phyloP scores from a whole-genome alignment of 768 basidiomycete species.

The Crassisporium funariophilum region DNA sequence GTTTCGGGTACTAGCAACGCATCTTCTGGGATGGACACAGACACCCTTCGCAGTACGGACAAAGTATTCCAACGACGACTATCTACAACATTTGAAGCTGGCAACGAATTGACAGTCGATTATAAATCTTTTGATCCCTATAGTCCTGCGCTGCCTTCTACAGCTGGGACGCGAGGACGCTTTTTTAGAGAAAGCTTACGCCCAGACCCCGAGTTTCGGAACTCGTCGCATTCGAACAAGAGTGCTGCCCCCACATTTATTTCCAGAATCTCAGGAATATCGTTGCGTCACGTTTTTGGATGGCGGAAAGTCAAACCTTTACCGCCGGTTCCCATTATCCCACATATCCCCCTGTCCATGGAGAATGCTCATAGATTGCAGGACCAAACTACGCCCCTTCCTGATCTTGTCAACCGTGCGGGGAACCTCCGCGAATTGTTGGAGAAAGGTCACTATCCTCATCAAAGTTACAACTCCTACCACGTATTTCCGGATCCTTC shows the following conservation, averaged over 20 bases:
- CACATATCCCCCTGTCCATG: conserved; percentile 43
- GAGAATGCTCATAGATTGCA: conserved; percentile 43
- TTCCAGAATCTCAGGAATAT: conserved; percentile 46
- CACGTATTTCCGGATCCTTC: conserved; percentile 13
- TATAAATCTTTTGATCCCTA: conserved; percentile 13
- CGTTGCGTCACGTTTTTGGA: conserved; percentile 36
- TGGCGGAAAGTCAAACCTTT: conserved; percentile 56
- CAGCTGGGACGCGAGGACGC: conserved; percentile 13
- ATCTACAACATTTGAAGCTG: conserved; percentile 24
- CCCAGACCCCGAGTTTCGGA: conserved; percentile 26
- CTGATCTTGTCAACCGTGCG: conserved; percentile 52
- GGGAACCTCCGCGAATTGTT: conserved; percentile 49
- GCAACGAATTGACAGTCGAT: conserved; percentile 13
- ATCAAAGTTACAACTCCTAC: conserved; percentile 41
- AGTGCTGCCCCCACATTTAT: conserved; percentile 54
- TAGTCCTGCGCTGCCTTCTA: conserved; percentile 11
- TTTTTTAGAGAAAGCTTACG: conserved; percentile 8
- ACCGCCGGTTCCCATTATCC: conserved; percentile 58
- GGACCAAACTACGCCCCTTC: conserved; percentile 53
- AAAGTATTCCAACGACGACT: conserved; percentile 21
- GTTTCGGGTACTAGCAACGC: conserved; percentile 17
- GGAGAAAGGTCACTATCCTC: conserved; percentile 56
- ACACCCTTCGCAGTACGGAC: conserved; percentile 21
- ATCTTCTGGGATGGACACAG: conserved; percentile 21
- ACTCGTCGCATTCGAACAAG: conserved; percentile 48